Conservation (phyloP, 768 basidiomycete genomes). For the Gloeopeniophorella convolvens region DNA sequence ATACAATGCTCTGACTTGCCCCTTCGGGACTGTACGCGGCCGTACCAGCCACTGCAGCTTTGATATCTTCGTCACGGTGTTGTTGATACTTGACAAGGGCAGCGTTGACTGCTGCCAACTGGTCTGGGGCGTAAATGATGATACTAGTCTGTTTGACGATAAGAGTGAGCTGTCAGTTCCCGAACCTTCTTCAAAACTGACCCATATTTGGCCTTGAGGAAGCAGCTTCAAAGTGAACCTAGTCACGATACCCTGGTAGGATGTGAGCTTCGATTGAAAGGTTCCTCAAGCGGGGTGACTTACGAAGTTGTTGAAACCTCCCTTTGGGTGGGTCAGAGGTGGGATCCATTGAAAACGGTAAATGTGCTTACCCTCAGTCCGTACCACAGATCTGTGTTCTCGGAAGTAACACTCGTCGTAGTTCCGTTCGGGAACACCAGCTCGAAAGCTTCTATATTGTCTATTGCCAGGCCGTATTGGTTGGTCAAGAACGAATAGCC, state of each 20-base stretch:
- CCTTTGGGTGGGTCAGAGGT: neutral
- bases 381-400: conserved; percentile 1
- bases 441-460: conserved; percentile 27
- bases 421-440: conserved; percentile 28
- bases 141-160: neutral
- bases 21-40: too few relatives aligned
- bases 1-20: too few relatives aligned
- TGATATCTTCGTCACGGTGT: neutral
- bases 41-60: neutral
- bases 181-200: too few relatives aligned
- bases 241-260: conserved; percentile 4
- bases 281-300: neutral
- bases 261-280: neutral
- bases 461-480: conserved; percentile 30
- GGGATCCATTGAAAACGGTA: neutral
- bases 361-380: neutral
- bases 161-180: too few relatives aligned
- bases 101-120: neutral
- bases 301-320: conserved; percentile 8
- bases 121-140: neutral
- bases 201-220: conserved; percentile 3
- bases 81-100: neutral
- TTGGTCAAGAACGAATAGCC: conserved; percentile 31
- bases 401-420: neutral
- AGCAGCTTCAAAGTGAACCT: neutral